A percentile compares a stretch with the other conserved stretches of the same genome.
Conservation (phyloP, 345 rosid species). For the Pistacia integerrima region DNA sequence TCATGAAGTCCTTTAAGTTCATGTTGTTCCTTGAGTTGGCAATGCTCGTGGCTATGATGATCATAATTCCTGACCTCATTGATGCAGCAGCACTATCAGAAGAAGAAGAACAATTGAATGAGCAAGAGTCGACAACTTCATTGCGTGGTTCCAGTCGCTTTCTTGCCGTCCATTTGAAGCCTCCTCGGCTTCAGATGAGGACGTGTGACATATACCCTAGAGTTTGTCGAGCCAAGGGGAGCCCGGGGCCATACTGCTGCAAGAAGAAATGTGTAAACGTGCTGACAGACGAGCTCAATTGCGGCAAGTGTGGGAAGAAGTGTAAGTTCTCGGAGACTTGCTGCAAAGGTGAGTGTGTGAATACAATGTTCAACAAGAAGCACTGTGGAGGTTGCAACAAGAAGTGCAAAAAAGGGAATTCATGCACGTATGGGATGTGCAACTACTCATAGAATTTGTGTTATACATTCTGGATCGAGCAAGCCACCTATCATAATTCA, state of each 20-base stretch:
- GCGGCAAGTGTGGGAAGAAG: conserved; percentile 59
- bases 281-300: conserved; percentile 38
- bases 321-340: conserved; percentile 55
- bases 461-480: not conserved
- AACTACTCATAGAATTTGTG: conserved; percentile 43
- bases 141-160: conserved; percentile 24
- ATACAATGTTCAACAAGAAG: conserved; percentile 46
- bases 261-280: conserved; percentile 55
- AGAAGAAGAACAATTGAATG: not conserved
- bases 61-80: conserved; percentile 1
- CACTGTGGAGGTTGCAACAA: conserved; percentile 66
- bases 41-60: conserved; percentile 9
- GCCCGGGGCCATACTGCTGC: conserved; percentile 61
- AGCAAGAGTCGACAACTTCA: conserved; percentile 2
- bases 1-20: conserved; percentile 18
- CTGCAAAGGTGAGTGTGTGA: conserved; percentile 62
- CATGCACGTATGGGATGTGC: conserved; percentile 60
- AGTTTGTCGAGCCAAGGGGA: conserved; percentile 49
- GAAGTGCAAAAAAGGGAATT: conserved; percentile 54
- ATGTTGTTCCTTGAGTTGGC: conserved; percentile 2
- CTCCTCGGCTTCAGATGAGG: conserved; percentile 9
- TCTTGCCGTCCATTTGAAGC: conserved; percentile 8
- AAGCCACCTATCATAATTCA: not conserved
- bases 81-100: not conserved
- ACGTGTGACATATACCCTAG: conserved; percentile 50